Conservation (phyloP, 2,329 filamentous ascomycete species). For the Teratosphaeria epicoccoides region DNA sequence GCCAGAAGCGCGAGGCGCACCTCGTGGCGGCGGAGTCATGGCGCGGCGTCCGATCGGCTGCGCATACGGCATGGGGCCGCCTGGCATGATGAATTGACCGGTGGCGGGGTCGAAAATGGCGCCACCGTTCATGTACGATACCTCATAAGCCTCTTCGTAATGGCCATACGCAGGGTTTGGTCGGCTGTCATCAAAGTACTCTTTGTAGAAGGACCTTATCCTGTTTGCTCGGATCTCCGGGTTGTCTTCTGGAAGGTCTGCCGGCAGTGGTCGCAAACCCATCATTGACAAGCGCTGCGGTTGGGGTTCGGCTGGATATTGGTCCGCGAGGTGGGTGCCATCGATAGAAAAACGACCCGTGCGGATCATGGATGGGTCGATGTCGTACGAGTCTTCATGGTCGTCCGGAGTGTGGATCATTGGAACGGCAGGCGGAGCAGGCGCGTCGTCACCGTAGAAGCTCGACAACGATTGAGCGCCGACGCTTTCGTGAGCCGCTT, state of each 20-base stretch:
- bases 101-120: constrained; percentile 45
- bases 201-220: constrained; percentile 98
- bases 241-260: constrained; percentile 77
- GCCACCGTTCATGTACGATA: constrained; percentile 54
- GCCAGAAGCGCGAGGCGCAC: constrained; percentile 39
- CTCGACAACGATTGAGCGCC: constrained; percentile 14
- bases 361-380: constrained; percentile 17
- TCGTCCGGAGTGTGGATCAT: constrained; percentile 9
- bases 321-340: constrained; percentile 10
- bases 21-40: constrained; percentile 84
- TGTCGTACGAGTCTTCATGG: constrained; percentile 15
- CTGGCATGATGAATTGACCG: constrained; percentile 50
- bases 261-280: constrained; percentile 72
- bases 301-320: constrained; percentile 6
- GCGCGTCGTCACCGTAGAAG: constrained; percentile 19
- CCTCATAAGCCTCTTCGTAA: constrained; percentile 65
- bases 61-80: constrained; percentile 52
- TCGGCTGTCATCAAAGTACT: constrained; percentile 89
- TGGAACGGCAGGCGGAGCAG: constrained; percentile 7
- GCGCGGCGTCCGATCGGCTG: constrained; percentile 78
- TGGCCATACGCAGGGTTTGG: constrained; percentile 27
- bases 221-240: constrained; percentile 90
- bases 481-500: constrained; percentile 8
- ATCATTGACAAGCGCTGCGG: constrained; percentile 26
- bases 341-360: constrained; percentile 14